Conservation (phyloP, 2,329 filamentous ascomycete genomes). For the Aspergillus quadricinctus region DNA sequence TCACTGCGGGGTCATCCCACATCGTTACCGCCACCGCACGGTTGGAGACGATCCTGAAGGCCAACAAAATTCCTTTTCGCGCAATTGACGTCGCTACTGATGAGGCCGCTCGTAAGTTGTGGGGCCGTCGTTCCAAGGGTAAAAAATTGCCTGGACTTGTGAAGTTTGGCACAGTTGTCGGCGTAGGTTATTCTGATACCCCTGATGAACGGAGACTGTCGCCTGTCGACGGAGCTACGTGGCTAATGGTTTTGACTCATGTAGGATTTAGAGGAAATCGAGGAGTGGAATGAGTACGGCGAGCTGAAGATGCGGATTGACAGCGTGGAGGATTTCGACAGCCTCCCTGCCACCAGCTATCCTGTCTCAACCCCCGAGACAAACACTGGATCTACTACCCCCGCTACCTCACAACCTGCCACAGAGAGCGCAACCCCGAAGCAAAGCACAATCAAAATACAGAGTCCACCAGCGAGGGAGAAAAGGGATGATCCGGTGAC, state of each 20-base stretch:
- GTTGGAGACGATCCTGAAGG: constrained; percentile 91
- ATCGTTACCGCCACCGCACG: constrained; percentile 95
- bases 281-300: constrained; percentile 99
- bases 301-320: constrained; percentile 83
- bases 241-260: constrained; percentile 8
- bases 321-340: constrained; percentile 32
- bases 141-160: constrained; percentile 86
- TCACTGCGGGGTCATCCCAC: constrained; percentile 91
- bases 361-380: constrained; percentile 16
- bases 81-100: constrained; percentile 89
- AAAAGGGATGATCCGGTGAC: constrained; percentile 37
- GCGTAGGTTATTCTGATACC: constrained; percentile 56
- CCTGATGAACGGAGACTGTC: too few species aligned
- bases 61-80: constrained; percentile 90
- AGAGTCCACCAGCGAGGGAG: constrained; percentile 35
- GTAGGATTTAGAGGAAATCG: constrained; percentile 87
- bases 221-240: neutral
- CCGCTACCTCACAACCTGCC: constrained; percentile 21
- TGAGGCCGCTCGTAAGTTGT: constrained; percentile 81
- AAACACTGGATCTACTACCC: constrained; percentile 22
- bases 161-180: constrained; percentile 79
- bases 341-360: constrained; percentile 28
- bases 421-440: constrained; percentile 21
- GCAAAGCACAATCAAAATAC: constrained; percentile 39
- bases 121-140: constrained; percentile 77